phyloP scores from a whole-genome alignment of 495 filamentous ascomycete genomes.

The Xylaria sp. region DNA sequence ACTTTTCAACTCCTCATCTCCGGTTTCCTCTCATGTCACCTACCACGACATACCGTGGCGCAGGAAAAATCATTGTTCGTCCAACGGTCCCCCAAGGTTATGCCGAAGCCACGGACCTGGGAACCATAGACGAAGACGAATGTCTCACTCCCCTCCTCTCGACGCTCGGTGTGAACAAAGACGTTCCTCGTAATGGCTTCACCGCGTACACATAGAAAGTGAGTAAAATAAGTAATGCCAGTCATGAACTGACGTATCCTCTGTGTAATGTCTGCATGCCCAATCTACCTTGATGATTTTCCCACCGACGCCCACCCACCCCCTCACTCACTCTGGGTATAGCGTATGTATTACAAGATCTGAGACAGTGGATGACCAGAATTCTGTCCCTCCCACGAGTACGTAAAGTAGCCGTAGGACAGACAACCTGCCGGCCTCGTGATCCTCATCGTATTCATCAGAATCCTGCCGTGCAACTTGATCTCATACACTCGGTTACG shows the following conservation, averaged over 20 bases:
- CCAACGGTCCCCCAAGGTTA: slow-evolving; percentile 38
- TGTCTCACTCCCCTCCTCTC: slow-evolving; percentile 6
- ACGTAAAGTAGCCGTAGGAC: no score
- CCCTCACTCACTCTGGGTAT: slow-evolving; percentile 8
- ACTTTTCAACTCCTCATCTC: slow-evolving; percentile 17
- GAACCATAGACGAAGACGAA: slow-evolving; percentile 19
- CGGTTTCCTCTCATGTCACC: slow-evolving; percentile 19
- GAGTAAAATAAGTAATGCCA: background rate
- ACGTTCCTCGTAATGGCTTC: slow-evolving; percentile 17
- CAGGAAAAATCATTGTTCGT: slow-evolving; percentile 28
- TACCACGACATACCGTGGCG: slow-evolving; percentile 17
- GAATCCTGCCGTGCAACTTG: slow-evolving; percentile 23
- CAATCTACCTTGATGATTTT: background rate
- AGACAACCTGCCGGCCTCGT: slow-evolving; percentile 14
- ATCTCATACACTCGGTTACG: slow-evolving; percentile 25
- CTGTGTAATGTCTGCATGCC: slow-evolving; percentile 15
- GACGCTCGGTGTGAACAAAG: slow-evolving; percentile 8
- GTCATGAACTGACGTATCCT: background rate
- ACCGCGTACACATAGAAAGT: background rate
- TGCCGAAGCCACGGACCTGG: slow-evolving; percentile 42
- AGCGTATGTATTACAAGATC: background rate
- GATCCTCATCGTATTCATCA: slow-evolving; percentile 9
- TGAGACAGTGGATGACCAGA: background rate
- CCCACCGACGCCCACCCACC: background rate
- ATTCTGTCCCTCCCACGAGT: background rate